Evolutionary conservation across 192 early-diverging fungal species (phyloP).

Genomic region (Rhizophagus sp.): DNA sequence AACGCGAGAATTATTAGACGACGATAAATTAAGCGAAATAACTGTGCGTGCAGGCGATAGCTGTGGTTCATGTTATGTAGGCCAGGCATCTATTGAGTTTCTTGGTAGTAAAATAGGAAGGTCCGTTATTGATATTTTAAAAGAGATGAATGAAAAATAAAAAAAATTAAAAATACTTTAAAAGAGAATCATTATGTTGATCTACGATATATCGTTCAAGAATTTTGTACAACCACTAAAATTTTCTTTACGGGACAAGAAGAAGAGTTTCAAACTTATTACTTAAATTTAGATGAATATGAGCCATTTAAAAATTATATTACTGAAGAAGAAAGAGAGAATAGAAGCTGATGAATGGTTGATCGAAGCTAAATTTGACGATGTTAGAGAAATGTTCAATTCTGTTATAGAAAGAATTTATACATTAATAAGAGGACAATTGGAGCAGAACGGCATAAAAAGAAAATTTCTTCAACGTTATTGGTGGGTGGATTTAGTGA

Average conservation of each 20-base stretch:
- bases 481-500: slow-evolving; percentile 58
- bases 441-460: slow-evolving; percentile 43
- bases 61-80: background rate
- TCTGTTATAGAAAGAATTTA: slow-evolving; percentile 55
- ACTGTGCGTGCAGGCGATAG: background rate
- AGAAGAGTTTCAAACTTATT: background rate
- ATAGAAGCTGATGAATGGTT: slow-evolving; percentile 47
- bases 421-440: slow-evolving; percentile 48
- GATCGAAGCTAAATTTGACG: slow-evolving; percentile 41
- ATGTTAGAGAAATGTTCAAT: slow-evolving; percentile 55
- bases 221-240: background rate
- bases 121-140: background rate
- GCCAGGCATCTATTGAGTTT: slow-evolving; percentile 6
- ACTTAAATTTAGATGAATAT: slow-evolving; percentile 7
- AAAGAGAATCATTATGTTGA: background rate
- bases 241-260: background rate
- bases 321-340: background rate
- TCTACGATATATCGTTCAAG: slow-evolving; percentile 15
- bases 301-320: background rate
- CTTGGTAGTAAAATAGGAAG: background rate
- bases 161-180: no score
- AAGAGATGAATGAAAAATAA: no score
- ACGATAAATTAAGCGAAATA: background rate
- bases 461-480: slow-evolving; percentile 45
- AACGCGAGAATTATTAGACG: slow-evolving; percentile 23